phyloP scores from a whole-genome alignment of 768 basidiomycete genomes.

The Vararia minispora region DNA sequence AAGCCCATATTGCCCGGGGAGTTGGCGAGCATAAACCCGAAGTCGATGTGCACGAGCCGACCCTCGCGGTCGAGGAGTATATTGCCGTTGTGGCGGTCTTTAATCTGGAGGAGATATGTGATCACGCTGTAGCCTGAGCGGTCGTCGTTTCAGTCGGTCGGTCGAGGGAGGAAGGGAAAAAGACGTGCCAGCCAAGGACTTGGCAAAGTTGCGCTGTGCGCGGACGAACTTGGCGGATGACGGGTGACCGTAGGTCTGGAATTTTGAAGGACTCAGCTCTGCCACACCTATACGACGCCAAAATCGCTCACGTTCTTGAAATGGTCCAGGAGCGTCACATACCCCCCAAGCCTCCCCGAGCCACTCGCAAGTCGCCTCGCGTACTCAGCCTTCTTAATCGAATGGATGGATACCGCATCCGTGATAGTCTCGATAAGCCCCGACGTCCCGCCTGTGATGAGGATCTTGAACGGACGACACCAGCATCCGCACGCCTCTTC shows the following conservation, averaged over 20 bases:
- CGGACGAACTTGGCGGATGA: slow-evolving; percentile 78
- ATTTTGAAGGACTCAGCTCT: not conserved
- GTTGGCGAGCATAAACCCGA: slow-evolving; percentile 96
- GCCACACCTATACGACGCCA: not conserved
- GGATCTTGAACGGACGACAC: slow-evolving; percentile 93
- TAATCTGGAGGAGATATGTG: slow-evolving; percentile 95
- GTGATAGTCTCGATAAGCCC: slow-evolving; percentile 97
- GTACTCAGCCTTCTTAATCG: slow-evolving; percentile 98
- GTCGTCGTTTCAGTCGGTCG: not conserved
- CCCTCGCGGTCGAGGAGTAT: slow-evolving; percentile 94
- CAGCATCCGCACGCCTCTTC: slow-evolving; percentile 90
- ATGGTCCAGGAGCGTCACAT: slow-evolving; percentile 87
- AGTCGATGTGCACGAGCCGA: slow-evolving; percentile 94
- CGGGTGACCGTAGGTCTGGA: slow-evolving; percentile 88
- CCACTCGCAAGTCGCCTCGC: slow-evolving; percentile 77
- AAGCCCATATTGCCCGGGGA: slow-evolving; percentile 97
- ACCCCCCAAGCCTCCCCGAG: slow-evolving; percentile 65
- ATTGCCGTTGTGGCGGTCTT: slow-evolving; percentile 98
- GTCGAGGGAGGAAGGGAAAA: slow-evolving; percentile 1
- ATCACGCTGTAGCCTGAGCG: slow-evolving; percentile 80
- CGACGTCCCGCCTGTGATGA: slow-evolving; percentile 88
- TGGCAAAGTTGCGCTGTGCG: slow-evolving; percentile 90
- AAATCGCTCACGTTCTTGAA: slow-evolving; percentile 60
- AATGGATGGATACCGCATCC: slow-evolving; percentile 96
- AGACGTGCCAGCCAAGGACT: slow-evolving; percentile 67